Percentiles rank a stretch among this genome's conserved stretches.
These are phyloP conservation scores for Spathaspora passalidarum DNA, from an alignment of 805 yeast species.

Conservation along the genomic window DNA sequence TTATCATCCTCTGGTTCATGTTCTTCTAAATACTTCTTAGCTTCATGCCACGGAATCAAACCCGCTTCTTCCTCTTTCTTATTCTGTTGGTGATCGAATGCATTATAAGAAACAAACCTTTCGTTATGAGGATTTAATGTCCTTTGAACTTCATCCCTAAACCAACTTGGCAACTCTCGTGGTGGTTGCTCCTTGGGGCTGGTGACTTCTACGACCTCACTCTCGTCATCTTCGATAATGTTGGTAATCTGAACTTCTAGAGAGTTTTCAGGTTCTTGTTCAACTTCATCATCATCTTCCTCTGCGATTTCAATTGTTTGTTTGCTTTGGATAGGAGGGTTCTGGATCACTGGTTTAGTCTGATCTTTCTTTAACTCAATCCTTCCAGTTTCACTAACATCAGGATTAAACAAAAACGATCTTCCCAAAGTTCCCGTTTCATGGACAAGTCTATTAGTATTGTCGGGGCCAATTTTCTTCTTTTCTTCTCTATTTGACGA, in stretches of 20 bases:
- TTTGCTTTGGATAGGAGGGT: no score
- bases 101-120: slow-evolving; percentile 6
- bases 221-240: slow-evolving; percentile 13
- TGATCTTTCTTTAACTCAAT: slow-evolving; percentile 1
- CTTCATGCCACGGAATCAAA: slow-evolving; percentile 50
- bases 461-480: not conserved
- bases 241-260: slow-evolving; percentile 17
- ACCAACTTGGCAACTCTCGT: slow-evolving; percentile 31
- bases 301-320: slow-evolving; percentile 6
- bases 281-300: slow-evolving; percentile 1
- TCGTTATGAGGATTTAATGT: slow-evolving; percentile 10
- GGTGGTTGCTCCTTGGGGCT: slow-evolving; percentile 5
- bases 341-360: not conserved
- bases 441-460: not conserved
- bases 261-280: slow-evolving; percentile 3
- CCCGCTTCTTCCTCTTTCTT: slow-evolving; percentile 48
- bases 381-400: slow-evolving; percentile 5
- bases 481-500: slow-evolving; percentile 1
- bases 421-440: slow-evolving; percentile 1
- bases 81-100: slow-evolving; percentile 1
- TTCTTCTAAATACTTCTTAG: slow-evolving; percentile 27
- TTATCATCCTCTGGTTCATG: slow-evolving; percentile 7
- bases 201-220: slow-evolving; percentile 12
- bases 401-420: slow-evolving; percentile 7
- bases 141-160: slow-evolving; percentile 12